Evolutionary conservation across 495 filamentous ascomycete species (phyloP), one percentile per base, ranked within the genome.

Genomic region (Xylaria palmicola): DNA sequence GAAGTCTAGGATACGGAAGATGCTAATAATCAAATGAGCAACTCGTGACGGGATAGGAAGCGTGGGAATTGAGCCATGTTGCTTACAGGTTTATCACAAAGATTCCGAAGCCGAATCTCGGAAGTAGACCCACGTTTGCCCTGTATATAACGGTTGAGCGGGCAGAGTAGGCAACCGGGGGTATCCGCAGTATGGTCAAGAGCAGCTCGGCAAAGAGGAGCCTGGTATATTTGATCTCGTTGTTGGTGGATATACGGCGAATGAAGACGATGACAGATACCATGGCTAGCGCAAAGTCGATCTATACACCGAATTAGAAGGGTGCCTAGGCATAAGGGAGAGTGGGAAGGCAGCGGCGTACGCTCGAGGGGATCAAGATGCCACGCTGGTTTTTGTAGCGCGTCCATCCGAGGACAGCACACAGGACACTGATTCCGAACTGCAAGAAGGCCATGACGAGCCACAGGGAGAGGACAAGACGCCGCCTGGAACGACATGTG

Each of bases 1-100:
- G 39, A 69, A 62, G 27, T 72, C 69, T 39, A 72, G 54, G 39
- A 63, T 49, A 29, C 69, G 69, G 44, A 72, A 72, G 62, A 72
- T 45, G 15, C 69, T 72, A 48, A 6, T 37, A 30, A 37, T 24
- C 17, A 20, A 51, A 47, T 44, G 4, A 60, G 32, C 15, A 52
- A 13, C 12, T 15, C 12, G n/a, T 20, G 6, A 6, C n/a, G 1
- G 8, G 5, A 24, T 8, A 6, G 34, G 37, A n/a, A n/a, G n/a
- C n/a, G 29, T 19, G 30, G 5, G 24, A 52, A 26, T 36, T 12
- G 5, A 17, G 10, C 13, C 6, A 62, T n/a, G n/a, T n/a, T n/a
- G n/a, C 69, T 67, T 63, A 72, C 69, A 72, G 48, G 49, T 72
- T 72, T 47, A 72, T 72, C 55, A 72, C 64, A 44, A 72, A 72